Base-by-base conservation (phyloP, 2,329 filamentous ascomycete species). In the Arthrocladium fulminans region DNA sequence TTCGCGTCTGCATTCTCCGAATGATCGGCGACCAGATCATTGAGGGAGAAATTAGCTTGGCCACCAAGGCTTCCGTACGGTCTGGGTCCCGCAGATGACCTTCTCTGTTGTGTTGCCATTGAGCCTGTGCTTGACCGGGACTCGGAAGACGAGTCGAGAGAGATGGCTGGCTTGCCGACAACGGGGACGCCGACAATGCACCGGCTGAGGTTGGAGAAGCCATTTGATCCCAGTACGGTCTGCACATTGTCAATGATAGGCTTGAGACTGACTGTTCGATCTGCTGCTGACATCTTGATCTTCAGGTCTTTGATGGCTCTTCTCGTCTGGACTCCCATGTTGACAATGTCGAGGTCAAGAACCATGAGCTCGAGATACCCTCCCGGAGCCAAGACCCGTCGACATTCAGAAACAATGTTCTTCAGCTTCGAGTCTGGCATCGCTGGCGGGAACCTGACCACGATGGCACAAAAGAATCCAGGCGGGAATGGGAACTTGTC, bases 1-100 rank as follows among this genome's bases (percentile, higher is more conserved):
- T 81, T 83, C 61, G 88, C 86, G 57, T 95, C 88, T 19, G 84
- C 83, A 12, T 77, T 72, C 0, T 79, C 73, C n/a, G 79, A 77
- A 29, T 81, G 75, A 55, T 87, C 82, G 24, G 75, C 80, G 66
- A 88, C 83, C 68, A 88, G 80, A 60, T 88, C 84, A 1, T 81
- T 80, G 1, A 88, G 70, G 3, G 68, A 69, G 12, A 69, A 54
- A 57, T 61, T 15, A 59, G 52, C 23, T 56, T 61, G 27, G 52
- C 55, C 35, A 52, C 58, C 22, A 57, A 54, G 24, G 50, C 30
- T 40, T 9, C 32, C 35, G 15, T 42, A 48, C 8, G 46, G 42
- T 22, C 42, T 27, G 5, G 47, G 23, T 32, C 47, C 59, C 32
- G 62, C 59, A 24, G 58, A 62, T 17, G 64, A 68, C 42, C 32